A percentile compares a stretch with the other conserved stretches of the same genome.
phyloP scores from a whole-genome alignment of 2,329 filamentous ascomycete species.

The Metarhizium album region DNA sequence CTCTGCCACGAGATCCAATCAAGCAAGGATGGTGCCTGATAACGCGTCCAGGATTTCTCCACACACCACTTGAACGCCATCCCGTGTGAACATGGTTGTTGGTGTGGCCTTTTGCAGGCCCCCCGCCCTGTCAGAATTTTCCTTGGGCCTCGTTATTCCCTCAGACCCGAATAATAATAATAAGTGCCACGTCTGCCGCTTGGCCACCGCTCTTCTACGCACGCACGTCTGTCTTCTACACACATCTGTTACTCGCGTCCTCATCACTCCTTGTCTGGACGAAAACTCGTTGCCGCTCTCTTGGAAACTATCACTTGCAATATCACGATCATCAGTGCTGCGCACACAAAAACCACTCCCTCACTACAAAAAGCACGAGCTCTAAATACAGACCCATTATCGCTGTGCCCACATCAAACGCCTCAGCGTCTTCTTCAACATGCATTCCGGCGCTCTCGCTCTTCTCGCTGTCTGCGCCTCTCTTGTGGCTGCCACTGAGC shows the following conservation, averaged over 20 bases:
- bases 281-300: background rate
- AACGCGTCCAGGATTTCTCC: no score
- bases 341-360: background rate
- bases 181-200: background rate
- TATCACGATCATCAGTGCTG: background rate
- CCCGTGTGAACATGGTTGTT: background rate
- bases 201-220: background rate
- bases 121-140: conserved; percentile 2
- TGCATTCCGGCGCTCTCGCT: conserved; percentile 34
- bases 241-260: background rate
- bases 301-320: background rate
- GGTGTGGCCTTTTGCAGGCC: background rate
- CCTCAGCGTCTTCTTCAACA: conserved; percentile 21
- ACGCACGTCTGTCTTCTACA: background rate
- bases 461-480: conserved; percentile 30
- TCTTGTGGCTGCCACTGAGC: conserved; percentile 23
- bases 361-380: background rate
- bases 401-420: background rate
- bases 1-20: conserved; percentile 10
- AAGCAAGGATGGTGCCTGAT: conserved; percentile 12
- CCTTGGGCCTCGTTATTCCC: background rate
- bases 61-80: conserved; percentile 1
- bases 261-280: conserved; percentile 1
- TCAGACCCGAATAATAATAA: background rate
- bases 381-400: background rate